Conservation (phyloP, 2,329 filamentous ascomycete species). For the Colletotrichum incanum region DNA sequence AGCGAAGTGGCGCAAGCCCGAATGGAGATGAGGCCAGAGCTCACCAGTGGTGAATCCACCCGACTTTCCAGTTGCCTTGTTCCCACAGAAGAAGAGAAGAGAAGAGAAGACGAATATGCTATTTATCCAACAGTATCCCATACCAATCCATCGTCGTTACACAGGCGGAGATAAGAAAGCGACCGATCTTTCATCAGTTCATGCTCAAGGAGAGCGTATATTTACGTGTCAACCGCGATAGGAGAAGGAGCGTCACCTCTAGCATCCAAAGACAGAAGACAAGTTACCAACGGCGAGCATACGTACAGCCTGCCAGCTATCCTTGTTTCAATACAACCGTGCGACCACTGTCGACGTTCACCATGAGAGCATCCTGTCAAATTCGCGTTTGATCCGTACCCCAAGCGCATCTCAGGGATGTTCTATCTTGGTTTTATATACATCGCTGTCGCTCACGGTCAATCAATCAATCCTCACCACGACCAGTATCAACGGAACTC, state of each 20-base stretch:
- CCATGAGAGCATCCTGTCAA: constrained; percentile 3
- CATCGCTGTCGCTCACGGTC: not conserved
- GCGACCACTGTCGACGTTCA: constrained; percentile 21
- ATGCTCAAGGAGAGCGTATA: not conserved
- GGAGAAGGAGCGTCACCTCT: not conserved
- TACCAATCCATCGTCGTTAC: not conserved
- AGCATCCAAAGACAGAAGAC: not conserved
- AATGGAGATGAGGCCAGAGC: constrained; percentile 23
- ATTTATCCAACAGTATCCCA: constrained; percentile 10
- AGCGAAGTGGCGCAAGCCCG: constrained; percentile 36
- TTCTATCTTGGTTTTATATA: constrained; percentile 19
- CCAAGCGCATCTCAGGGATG: constrained; percentile 18
- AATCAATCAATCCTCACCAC: constrained; percentile 21
- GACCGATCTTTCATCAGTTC: not conserved
- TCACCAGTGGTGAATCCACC: constrained; percentile 22
- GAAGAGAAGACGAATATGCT: not conserved
- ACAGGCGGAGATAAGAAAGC: not conserved
- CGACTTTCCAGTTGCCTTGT: not conserved
- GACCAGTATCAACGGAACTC: not conserved
- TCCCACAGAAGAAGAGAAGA: constrained; percentile 11
- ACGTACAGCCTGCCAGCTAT: not conserved
- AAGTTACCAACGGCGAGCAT: not conserved
- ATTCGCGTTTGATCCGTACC: constrained; percentile 24
- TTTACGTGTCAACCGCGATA: not conserved
- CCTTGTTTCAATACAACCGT: constrained; percentile 37